These are phyloP conservation scores for Penicillium mononematosum DNA, from an alignment of 495 filamentous ascomycete species.

Conservation along the genomic window DNA sequence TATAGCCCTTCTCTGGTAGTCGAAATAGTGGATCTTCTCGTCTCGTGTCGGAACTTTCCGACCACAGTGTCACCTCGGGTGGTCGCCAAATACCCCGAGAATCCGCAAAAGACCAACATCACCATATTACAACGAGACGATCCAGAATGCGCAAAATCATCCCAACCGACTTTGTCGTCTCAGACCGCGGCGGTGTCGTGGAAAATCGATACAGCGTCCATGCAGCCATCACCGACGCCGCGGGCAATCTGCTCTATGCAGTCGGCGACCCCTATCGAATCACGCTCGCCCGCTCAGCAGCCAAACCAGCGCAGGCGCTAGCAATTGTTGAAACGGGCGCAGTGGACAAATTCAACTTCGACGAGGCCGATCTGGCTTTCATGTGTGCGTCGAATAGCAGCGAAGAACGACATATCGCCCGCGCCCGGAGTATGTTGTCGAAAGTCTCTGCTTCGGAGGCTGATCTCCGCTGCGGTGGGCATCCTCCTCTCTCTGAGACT, in stretches of 20 bases:
- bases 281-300: constrained; percentile 41
- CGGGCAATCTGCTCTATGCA: constrained; percentile 31
- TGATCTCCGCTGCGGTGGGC: constrained; percentile 40
- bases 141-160: constrained; percentile 16
- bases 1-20: neutral
- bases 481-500: constrained; percentile 29
- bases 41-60: constrained; percentile 5
- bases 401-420: constrained; percentile 37
- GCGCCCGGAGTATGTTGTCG: constrained; percentile 34
- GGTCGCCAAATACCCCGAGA: neutral
- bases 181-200: constrained; percentile 29
- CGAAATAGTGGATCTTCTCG: neutral
- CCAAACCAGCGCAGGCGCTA: constrained; percentile 43
- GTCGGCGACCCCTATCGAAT: constrained; percentile 39
- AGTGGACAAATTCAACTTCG: constrained; percentile 31
- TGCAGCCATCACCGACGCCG: constrained; percentile 35
- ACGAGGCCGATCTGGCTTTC: constrained; percentile 40
- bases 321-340: constrained; percentile 36
- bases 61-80: constrained; percentile 4
- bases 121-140: neutral
- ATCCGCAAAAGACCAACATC: neutral
- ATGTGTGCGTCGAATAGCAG: constrained; percentile 49
- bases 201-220: constrained; percentile 42
- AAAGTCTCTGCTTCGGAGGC: constrained; percentile 26
- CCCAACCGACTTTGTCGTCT: constrained; percentile 27